Evolutionary conservation across 805 yeast species (phyloP), one percentile per base, ranked within the genome.

Genomic region (Crinitomyces ghanaensis): DNA sequence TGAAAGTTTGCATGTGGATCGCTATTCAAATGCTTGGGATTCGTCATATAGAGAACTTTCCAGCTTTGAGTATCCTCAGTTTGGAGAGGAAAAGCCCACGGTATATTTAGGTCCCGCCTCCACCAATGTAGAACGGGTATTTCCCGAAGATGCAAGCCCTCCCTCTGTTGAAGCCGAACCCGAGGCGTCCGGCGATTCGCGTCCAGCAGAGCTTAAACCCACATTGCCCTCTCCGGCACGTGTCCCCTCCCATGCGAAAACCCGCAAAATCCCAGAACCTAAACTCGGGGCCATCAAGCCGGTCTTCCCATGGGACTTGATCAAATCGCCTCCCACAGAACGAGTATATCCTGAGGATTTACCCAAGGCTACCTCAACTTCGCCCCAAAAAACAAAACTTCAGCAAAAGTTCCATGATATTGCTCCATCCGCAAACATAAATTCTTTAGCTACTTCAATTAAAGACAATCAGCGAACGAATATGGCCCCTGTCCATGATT

Each of bases 1-100:
- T 11, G 31, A 33, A 11, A 26, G 29, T 1, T 35, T 50, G 29
- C 30, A 27, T 11, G 29, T 45, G 13, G 26, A 22, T 4, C 25
- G 29, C 15, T 45, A 39, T 26, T 18, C 19, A 25, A 40, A 40
- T 20, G 41, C 37, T 5, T 40, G 43, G 43, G 43, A 40, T 26
- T 13, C 29, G 17, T 17, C 22, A 6, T 19, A 25, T 22, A 14
- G 7, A 5, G 21, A 11, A 8, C 32, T 15, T 7, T 28, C 30
- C 19, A 17, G 19, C 7, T 40, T 40, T 31, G 30, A 22, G 25
- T 40, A 37, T 15, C 44, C 44, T 16, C 20, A 31, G 24, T 31
- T 39, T 12, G 45, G 45, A 8, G 35, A 31, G 15, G 45, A 36
- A 20, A 21, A 12, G 7, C 26, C 29, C 6, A 26, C 42, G 7